A percentile compares a stretch with the other conserved stretches of the same genome.
Evolutionary conservation across 345 rosid genomes (phyloP).

Genomic region (Aquilaria sinensis): DNA sequence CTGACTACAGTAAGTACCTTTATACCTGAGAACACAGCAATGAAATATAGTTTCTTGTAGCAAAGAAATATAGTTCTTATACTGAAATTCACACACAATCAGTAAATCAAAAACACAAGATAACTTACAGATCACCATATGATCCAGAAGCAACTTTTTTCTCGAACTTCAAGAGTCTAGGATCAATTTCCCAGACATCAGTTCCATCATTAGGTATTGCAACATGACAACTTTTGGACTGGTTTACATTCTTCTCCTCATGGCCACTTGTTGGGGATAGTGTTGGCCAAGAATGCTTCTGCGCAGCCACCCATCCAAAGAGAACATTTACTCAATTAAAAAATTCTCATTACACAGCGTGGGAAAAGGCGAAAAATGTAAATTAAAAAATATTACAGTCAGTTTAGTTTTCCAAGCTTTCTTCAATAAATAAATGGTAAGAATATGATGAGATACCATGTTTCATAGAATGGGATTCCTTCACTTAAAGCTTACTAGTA

Average conservation of each 20-base stretch:
- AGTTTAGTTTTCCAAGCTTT: too few relatives aligned
- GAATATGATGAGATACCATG: too few relatives aligned
- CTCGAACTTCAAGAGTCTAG: slow-evolving; percentile 57
- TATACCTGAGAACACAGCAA: slow-evolving; percentile 46
- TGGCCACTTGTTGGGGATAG: slow-evolving; percentile 44
- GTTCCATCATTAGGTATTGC: slow-evolving; percentile 87
- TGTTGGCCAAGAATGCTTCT: slow-evolving; percentile 57
- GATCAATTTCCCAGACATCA: slow-evolving; percentile 97
- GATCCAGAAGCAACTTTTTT: slow-evolving; percentile 92
- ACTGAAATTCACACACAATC: not conserved
- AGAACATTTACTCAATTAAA: not conserved
- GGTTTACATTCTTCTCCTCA: slow-evolving; percentile 24
- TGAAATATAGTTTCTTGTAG: not conserved
- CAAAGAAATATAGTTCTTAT: not conserved
- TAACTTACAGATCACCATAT: slow-evolving; percentile 92
- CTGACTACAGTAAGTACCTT: slow-evolving; percentile 91
- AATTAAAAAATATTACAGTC: too few relatives aligned
- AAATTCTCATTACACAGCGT: too few relatives aligned
- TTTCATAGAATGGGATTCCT: too few relatives aligned
- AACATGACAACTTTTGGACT: slow-evolving; percentile 39
- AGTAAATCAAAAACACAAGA: not conserved
- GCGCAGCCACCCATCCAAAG: slow-evolving; percentile 22
- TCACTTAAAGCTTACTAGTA: too few relatives aligned
- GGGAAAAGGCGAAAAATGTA: too few relatives aligned
- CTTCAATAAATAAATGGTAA: too few relatives aligned